Conservation (phyloP, 225 moss, liverwort and hornwort species). For the Marchantia paleacea region DNA sequence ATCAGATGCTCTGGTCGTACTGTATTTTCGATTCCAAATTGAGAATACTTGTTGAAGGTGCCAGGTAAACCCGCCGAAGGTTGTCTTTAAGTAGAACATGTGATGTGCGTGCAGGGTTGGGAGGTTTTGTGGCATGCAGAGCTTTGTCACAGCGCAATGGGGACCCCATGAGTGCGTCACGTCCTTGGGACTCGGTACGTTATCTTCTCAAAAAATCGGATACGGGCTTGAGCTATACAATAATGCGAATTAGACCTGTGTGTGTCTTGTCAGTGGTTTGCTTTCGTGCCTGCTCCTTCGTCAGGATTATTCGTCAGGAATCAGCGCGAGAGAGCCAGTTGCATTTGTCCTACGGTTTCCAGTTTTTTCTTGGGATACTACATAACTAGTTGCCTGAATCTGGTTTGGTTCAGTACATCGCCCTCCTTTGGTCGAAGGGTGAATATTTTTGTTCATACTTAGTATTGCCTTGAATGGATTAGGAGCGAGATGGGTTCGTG, state of each 20-base stretch:
- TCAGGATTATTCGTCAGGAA: too few species aligned
- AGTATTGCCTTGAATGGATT: background rate
- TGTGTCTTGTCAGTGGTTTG: too few species aligned
- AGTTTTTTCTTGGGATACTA: too few species aligned
- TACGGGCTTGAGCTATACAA: background rate
- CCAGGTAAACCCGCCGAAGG: background rate
- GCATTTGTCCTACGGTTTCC: too few species aligned
- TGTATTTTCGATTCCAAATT: background rate
- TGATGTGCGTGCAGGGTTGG: slow-evolving; percentile 54
- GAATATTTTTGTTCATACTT: too few species aligned
- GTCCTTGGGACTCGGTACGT: slow-evolving; percentile 85
- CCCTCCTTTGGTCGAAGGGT: too few species aligned
- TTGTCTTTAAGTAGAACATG: background rate
- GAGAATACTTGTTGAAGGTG: background rate
- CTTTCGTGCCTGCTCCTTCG: too few species aligned
- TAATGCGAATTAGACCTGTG: too few species aligned
- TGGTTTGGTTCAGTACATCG: too few species aligned
- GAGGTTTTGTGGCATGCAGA: slow-evolving; percentile 93
- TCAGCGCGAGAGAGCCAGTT: too few species aligned
- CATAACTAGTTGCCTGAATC: too few species aligned
- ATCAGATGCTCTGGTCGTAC: background rate
- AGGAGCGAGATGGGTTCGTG: slow-evolving; percentile 93
- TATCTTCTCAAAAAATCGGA: background rate
- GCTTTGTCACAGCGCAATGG: slow-evolving; percentile 82
- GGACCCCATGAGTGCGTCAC: slow-evolving; percentile 76